Percentiles rank a stretch among this genome's conserved stretches.
Conservation (phyloP, 2,329 filamentous ascomycete species). For the Hymenoscyphus fraxineus region DNA sequence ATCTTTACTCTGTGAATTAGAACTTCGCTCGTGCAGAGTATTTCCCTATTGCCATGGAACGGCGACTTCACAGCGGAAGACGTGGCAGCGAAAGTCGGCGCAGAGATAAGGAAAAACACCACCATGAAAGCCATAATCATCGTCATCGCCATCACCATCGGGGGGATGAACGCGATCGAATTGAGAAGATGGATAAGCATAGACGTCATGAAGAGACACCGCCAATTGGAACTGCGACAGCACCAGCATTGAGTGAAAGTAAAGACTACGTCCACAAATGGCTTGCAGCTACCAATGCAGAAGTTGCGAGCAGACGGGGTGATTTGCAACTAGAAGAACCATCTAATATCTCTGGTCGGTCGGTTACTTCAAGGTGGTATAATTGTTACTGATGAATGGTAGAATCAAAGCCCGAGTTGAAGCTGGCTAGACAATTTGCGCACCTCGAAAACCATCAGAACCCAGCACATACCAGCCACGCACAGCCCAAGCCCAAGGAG, state of each 20-base stretch:
- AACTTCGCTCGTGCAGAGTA: neutral
- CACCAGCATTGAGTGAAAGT: constrained; percentile 19
- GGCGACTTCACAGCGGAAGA: neutral
- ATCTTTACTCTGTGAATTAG: neutral
- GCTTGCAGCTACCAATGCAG: constrained; percentile 26
- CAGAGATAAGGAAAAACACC: neutral
- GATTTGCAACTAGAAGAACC: neutral
- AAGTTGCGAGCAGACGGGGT: neutral
- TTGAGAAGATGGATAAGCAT: neutral
- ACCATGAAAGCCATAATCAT: neutral
- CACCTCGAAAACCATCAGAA: neutral
- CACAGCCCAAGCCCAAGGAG: constrained; percentile 11
- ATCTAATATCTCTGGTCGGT: neutral
- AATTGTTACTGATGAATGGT: neutral
- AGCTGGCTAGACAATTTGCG: neutral
- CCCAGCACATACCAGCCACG: neutral
- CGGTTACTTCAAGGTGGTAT: neutral
- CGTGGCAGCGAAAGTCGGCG: neutral
- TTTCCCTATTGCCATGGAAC: neutral
- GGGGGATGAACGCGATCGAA: neutral
- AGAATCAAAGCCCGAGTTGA: neutral
- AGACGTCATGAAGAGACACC: neutral
- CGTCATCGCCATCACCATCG: neutral
- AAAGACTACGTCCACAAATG: constrained; percentile 28
- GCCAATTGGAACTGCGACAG: neutral